Evolutionary conservation across 2,329 filamentous ascomycete species (phyloP).

Genomic region (Fonsecaea nubica): DNA sequence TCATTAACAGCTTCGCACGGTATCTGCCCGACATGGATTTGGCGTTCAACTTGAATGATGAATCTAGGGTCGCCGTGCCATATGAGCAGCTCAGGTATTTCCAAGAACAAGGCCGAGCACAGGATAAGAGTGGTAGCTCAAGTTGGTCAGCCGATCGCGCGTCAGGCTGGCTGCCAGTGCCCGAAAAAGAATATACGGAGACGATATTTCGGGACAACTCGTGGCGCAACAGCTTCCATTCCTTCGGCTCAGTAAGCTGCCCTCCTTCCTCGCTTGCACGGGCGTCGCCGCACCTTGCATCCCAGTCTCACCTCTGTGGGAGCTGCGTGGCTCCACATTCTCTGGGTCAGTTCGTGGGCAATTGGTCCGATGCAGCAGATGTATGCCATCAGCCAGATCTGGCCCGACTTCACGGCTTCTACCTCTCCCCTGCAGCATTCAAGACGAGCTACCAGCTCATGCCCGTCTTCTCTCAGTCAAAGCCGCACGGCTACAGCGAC

Average conservation of each 20-base stretch:
- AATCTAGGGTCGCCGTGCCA: constrained; percentile 63
- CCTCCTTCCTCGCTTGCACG: constrained; percentile 67
- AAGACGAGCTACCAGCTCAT: constrained; percentile 69
- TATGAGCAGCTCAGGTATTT: constrained; percentile 52
- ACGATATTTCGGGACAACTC: constrained; percentile 51
- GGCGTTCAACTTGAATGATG: constrained; percentile 68
- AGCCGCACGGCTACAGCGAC: constrained; percentile 74
- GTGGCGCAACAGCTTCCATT: constrained; percentile 50
- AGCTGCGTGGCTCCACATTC: constrained; percentile 70
- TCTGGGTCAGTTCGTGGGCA: constrained; percentile 67
- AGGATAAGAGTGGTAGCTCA: constrained; percentile 22
- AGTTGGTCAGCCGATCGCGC: constrained; percentile 50
- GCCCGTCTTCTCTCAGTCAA: constrained; percentile 78
- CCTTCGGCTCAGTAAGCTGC: constrained; percentile 62
- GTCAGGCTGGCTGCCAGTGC: constrained; percentile 48
- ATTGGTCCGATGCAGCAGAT: constrained; percentile 70
- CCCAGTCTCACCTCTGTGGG: constrained; percentile 68
- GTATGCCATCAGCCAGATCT: constrained; percentile 80
- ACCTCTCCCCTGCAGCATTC: constrained; percentile 68
- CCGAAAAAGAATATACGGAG: constrained; percentile 45
- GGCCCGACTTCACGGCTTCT: constrained; percentile 74
- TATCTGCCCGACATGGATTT: constrained; percentile 69
- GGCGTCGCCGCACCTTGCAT: constrained; percentile 63
- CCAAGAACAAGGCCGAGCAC: constrained; percentile 42
- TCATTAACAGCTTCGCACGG: constrained; percentile 62